Base-by-base conservation (phyloP, 73 alveolate species). In the Paramecium octaurelia region DNA sequence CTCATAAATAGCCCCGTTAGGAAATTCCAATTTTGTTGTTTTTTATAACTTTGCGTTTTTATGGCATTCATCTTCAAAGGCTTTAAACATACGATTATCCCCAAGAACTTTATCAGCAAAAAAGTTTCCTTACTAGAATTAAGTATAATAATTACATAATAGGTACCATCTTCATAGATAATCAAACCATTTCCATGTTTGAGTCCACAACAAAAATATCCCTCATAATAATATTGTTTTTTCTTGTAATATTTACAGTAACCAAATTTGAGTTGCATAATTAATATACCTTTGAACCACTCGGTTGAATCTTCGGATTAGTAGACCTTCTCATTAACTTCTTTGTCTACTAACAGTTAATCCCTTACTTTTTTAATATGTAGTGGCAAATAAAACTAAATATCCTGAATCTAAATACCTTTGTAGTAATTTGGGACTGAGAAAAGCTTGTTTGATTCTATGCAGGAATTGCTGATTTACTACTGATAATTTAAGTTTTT, bases 141-240 rank as follows among this genome's bases (percentile, higher is more conserved):
- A 12, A 73, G 8, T n/a, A 0, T 16, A 29, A 36, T 3, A 43
- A 1, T 35, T 73, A 73, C 87, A 35, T 73, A 73, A 73, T 73
- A 36, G 0, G 8, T 5, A 35, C 87, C 87, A 36, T 73, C 16
- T 36, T 73, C 57, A 73, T 73, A 29, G 20, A 73, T 35, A 14
- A 73, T 20, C 40, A 73, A n/a, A 8, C 87, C 87, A 35, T 73
- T 36, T 36, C 87, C 87, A 73, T 35, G 57, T 20, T 73, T 73
- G 38, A 29, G 4, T 2, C 40, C 27, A 43, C 58, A 35, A 18
- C 27, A 36, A 40, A 73, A 73, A 36, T 73, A 35, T 73, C 87
- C 86, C 14, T 73, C 87, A 38, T 73, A 73, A 73, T 73, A 73
- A 73, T 73, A 73, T 43, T 35, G 18, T n/a, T 31, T 73, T 35